phyloP scores from a whole-genome alignment of 257 asterid genomes.

The Scutellaria barbata region DNA sequence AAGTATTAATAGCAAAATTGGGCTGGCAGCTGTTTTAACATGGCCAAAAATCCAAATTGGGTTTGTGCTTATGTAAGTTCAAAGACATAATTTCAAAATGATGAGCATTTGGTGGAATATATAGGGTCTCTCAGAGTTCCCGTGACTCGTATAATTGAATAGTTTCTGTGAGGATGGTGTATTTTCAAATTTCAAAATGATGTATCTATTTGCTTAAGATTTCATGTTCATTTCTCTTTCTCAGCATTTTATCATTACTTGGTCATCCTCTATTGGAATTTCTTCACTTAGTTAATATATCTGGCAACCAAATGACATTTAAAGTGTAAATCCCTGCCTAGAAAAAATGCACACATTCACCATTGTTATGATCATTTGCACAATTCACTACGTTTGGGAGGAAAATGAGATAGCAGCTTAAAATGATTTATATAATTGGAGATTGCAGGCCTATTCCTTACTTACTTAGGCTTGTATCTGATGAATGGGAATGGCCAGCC shows the following conservation, averaged over 20 bases:
- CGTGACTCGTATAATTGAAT: too few relatives aligned
- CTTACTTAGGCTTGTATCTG: conserved; percentile 55
- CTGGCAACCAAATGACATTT: background rate
- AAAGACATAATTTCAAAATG: background rate
- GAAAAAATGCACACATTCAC: conserved; percentile 11
- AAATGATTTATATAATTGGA: conserved; percentile 20
- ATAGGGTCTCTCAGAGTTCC: too few relatives aligned
- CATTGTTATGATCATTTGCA: background rate
- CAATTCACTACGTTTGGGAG: background rate
- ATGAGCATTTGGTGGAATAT: background rate
- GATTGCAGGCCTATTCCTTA: conserved; percentile 53
- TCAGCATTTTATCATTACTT: background rate
- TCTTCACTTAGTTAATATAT: background rate
- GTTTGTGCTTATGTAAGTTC: background rate
- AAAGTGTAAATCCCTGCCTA: background rate
- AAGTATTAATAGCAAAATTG: background rate
- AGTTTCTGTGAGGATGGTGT: too few relatives aligned
- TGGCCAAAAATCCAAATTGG: background rate
- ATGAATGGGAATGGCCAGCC: conserved; percentile 70
- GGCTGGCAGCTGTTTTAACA: background rate
- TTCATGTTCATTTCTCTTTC: background rate
- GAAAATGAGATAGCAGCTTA: conserved; percentile 13
- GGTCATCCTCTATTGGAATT: background rate
- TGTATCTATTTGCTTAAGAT: too few relatives aligned
- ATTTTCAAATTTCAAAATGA: too few relatives aligned